Base-by-base conservation (phyloP, 192 early-diverging fungal species). In the Linnemannia exigua region DNA sequence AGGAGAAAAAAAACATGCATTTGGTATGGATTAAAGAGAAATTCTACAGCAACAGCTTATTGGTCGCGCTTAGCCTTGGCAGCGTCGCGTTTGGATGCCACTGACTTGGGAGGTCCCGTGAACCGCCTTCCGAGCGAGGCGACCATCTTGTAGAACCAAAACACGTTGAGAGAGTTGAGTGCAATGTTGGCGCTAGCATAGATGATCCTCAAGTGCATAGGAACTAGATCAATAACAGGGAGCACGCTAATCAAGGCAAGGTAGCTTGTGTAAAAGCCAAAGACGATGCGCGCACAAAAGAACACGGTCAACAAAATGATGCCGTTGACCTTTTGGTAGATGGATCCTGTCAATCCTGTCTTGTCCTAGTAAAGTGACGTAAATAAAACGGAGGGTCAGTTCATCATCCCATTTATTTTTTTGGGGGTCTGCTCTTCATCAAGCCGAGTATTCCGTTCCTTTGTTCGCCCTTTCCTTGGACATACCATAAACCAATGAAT, bases 321-420 rank as follows among this genome's bases (percentile, higher is more conserved):
- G 35, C 96, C 98, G 80, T 99, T 99, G 79, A 96, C 90, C 69
- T 95, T 75, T 87, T 98, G 98, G 38, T 95, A 85, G 22, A 87
- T 91, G 36, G 90, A 90, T 68, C 97, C 98, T 36, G 95, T 96
- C 90, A 93, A 88, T 28, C 95, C 95, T 31, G 95, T 88, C 87
- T 99, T 99, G 90, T 99, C 98, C 93, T 92, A 81, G 48, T 31
- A 25, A 48, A 38, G 67, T 46, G 7, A 67, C 9, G 1, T 50
- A 11, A 8, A 4, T 47, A 72, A 31, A 11, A 46, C 33, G 50
- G 19, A 51, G 50, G 58, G 14, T 11, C 8, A 4, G 28, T 11
- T 63, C 14, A 1, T 31, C n/a, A 7, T 63, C 58, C 58, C 28
- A 22, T 31, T 28, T 15, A 14, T 11, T n/a, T 63, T n/a, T n/a